These are phyloP conservation scores for Echeveria elegans DNA, from an alignment of 164 flowering plant species.

Conservation along the genomic window DNA sequence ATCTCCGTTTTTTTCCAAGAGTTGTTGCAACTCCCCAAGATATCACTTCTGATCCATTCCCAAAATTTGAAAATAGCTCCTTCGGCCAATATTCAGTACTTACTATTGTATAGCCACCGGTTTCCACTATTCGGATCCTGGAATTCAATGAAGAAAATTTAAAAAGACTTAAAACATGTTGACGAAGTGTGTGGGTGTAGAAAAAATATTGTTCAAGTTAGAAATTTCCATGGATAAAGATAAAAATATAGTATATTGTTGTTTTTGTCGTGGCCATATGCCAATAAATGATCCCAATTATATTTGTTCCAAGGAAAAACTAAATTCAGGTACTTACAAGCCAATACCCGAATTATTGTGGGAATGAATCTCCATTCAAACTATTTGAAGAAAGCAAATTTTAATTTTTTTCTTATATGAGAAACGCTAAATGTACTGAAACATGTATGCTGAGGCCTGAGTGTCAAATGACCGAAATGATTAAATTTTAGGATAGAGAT, in stretches of 20 bases:
- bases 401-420: too few relatives aligned
- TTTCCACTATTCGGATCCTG: neutral
- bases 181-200: neutral
- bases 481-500: too few relatives aligned
- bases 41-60: neutral
- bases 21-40: neutral
- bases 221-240: too few relatives aligned
- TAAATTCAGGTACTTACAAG: neutral
- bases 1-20: neutral
- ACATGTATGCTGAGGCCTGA: too few relatives aligned
- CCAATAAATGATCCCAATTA: too few relatives aligned
- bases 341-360: neutral
- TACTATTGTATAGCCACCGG: neutral
- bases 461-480: neutral
- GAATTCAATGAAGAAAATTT: too few relatives aligned
- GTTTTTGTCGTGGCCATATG: neutral
- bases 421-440: too few relatives aligned
- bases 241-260: too few relatives aligned
- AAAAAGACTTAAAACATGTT: neutral
- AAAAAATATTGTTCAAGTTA: too few relatives aligned
- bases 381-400: neutral
- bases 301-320: neutral
- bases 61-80: neutral
- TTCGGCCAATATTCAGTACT: neutral
- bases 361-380: neutral